Evolutionary conservation across 768 basidiomycete species (phyloP).

Genomic region (Sistotremastrum suecicum): DNA sequence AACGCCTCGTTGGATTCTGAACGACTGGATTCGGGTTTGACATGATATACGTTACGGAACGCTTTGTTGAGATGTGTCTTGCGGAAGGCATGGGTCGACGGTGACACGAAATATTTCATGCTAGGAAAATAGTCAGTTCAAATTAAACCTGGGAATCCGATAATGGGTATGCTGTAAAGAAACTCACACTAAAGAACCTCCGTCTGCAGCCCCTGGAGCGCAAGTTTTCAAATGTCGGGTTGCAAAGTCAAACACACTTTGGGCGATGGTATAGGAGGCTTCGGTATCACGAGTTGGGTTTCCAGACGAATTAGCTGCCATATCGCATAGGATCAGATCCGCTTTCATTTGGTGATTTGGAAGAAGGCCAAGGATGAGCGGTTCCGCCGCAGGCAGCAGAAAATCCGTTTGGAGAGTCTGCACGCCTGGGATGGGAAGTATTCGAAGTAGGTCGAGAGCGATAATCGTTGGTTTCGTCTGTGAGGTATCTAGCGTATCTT

Average conservation of each 20-base stretch:
- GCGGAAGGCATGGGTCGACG: constrained; percentile 52
- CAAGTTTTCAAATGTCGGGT: constrained; percentile 33
- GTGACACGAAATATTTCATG: constrained; percentile 77
- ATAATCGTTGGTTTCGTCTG: constrained; percentile 31
- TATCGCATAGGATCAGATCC: constrained; percentile 80
- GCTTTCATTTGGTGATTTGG: constrained; percentile 25
- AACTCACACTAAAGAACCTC: constrained; percentile 46
- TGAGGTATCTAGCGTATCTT: constrained; percentile 1
- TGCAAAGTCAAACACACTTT: constrained; percentile 60
- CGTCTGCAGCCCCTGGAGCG: constrained; percentile 25
- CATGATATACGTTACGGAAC: constrained; percentile 51
- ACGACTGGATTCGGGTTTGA: constrained; percentile 78
- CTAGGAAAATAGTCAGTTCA: constrained; percentile 25
- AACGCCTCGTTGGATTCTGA: constrained; percentile 71
- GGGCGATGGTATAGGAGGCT: constrained; percentile 56
- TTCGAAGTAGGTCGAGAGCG: constrained; percentile 69
- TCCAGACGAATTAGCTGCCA: constrained; percentile 78
- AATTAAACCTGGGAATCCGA: too few species aligned
- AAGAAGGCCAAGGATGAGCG: constrained; percentile 28
- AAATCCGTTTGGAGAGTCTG: constrained; percentile 69
- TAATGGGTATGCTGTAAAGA: constrained; percentile 4
- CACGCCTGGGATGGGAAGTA: constrained; percentile 61
- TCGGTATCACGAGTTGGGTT: constrained; percentile 51
- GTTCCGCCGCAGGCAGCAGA: constrained; percentile 37
- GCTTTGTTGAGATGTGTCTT: constrained; percentile 37